phyloP scores from a whole-genome alignment of 441 rosid genomes.

The Brassica hybrid region DNA sequence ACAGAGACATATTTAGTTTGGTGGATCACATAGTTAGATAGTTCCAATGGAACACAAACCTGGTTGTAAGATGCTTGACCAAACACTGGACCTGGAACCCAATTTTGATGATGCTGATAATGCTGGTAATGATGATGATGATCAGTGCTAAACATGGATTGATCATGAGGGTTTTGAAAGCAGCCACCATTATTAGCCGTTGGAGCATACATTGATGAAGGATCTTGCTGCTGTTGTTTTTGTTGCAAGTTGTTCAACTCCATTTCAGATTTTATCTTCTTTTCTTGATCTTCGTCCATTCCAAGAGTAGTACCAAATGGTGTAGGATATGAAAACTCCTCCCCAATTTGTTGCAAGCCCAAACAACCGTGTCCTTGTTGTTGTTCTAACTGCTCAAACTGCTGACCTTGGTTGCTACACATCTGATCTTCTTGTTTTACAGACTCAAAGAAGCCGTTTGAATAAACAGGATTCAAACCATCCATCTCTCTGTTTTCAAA shows the following conservation, averaged over 20 bases:
- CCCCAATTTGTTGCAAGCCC: conserved; percentile 57
- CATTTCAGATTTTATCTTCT: conserved; percentile 35
- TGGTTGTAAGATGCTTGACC: conserved; percentile 45
- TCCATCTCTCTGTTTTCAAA: conserved; percentile 57
- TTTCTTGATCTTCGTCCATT: conserved; percentile 41
- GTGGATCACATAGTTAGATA: conserved; percentile 19
- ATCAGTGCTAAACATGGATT: conserved; percentile 36
- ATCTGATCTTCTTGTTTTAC: conserved; percentile 58
- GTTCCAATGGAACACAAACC: conserved; percentile 31
- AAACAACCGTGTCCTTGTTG: conserved; percentile 53
- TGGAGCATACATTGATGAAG: conserved; percentile 39
- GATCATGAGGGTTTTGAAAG: conserved; percentile 44
- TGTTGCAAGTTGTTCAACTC: conserved; percentile 40
- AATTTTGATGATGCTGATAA: conserved; percentile 37
- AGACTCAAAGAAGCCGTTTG: conserved; percentile 56
- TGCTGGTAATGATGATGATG: conserved; percentile 36
- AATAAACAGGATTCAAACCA: conserved; percentile 59
- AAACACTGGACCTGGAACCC: conserved; percentile 45
- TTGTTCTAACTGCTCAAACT: conserved; percentile 53
- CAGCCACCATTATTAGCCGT: conserved; percentile 28
- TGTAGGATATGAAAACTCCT: conserved; percentile 58
- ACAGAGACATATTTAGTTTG: conserved; percentile 23
- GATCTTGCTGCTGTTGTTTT: conserved; percentile 38
- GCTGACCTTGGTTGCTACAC: conserved; percentile 53
- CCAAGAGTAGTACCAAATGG: conserved; percentile 41